Evolutionary conservation across 1,139 yeast genomes (phyloP).

Genomic region (Debaryomyces nepalensis): DNA sequence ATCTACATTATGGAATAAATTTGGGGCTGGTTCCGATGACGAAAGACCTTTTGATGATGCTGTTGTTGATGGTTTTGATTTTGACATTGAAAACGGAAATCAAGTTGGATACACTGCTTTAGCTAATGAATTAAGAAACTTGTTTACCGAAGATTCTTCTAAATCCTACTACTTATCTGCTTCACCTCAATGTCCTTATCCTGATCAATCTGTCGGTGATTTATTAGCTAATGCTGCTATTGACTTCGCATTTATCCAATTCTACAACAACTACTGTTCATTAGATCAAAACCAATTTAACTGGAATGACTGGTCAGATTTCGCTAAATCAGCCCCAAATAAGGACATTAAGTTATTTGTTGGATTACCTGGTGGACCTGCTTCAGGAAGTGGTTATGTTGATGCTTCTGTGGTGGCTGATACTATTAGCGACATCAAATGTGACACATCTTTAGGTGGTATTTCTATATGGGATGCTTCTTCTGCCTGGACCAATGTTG

Average conservation of each 20-base stretch:
- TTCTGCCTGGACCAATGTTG: conserved; percentile 20
- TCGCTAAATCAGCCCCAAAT: conserved; percentile 29
- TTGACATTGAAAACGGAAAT: conserved; percentile 44
- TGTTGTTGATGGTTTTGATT: conserved; percentile 45
- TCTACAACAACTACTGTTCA: conserved; percentile 84
- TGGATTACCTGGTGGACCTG: conserved; percentile 33
- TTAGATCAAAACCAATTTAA: conserved; percentile 31
- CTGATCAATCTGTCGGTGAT: conserved; percentile 78
- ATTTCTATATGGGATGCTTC: conserved; percentile 36
- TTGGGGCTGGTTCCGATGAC: conserved; percentile 67
- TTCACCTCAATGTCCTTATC: conserved; percentile 91
- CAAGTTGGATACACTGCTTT: conserved; percentile 61
- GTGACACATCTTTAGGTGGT: conserved; percentile 30
- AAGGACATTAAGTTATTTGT: conserved; percentile 31
- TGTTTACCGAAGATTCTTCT: conserved; percentile 53
- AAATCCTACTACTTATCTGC: conserved; percentile 77
- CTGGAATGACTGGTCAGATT: conserved; percentile 32
- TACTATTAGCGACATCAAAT: conserved; percentile 21
- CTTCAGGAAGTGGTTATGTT: conserved; percentile 29
- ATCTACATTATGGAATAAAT: conserved; percentile 73
- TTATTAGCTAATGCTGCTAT: conserved; percentile 60
- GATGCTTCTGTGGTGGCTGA: conserved; percentile 20
- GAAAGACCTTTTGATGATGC: conserved; percentile 73
- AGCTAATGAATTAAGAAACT: conserved; percentile 59
- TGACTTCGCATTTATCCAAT: conserved; percentile 85